Evolutionary conservation across 441 rosid genomes (phyloP), one percentile per base, ranked within the genome.

Genomic region (Rhodomyrtus psidioides): DNA sequence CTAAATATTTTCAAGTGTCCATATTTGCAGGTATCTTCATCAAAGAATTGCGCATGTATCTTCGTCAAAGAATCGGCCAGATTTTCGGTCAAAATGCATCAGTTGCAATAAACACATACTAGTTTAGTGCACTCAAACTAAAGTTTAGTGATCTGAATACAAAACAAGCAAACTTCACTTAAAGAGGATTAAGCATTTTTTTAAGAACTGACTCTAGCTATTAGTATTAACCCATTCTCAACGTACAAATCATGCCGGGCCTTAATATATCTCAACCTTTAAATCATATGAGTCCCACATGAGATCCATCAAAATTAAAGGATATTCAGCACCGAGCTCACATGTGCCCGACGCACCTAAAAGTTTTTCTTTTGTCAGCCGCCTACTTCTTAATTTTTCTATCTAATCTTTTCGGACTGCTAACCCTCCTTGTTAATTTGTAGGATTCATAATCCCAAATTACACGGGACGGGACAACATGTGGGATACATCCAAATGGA

Each of bases 381-480:
- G 8, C 49, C n/a, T 70, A 10, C 49, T 70, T 19, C n/a, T 1
- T 17, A 70, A 70, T 34, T 70, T 34, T 70, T 46, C 21, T 42
- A 70, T 70, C 79, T 34, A 70, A 70, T 70, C 53, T 26, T 42
- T 57, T 84, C 16, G 17, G 15, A 65, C 76, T 55, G 34, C 55
- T 76, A 44, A 14, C 17, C 83, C 46, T 17, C 24, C 83, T n/a
- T 26, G 53, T 82, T 82, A 27, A 82, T 51, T 53, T 82, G 57
- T 82, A 23, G 79, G 44, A 53, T 55, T 53, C 46, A 42, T n/a
- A 24, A 85, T 84, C 83, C 88, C 89, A 34, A 26, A 62, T 84
- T 83, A 81, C 85, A 90, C 82, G 89, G 88, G 82, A 44, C 87
- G 53, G 30, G 84, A 55, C 85, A 83, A 75, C 93, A 88, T 86